Conservation (phyloP, 2,329 filamentous ascomycete species). For the Zalaria sp. region DNA sequence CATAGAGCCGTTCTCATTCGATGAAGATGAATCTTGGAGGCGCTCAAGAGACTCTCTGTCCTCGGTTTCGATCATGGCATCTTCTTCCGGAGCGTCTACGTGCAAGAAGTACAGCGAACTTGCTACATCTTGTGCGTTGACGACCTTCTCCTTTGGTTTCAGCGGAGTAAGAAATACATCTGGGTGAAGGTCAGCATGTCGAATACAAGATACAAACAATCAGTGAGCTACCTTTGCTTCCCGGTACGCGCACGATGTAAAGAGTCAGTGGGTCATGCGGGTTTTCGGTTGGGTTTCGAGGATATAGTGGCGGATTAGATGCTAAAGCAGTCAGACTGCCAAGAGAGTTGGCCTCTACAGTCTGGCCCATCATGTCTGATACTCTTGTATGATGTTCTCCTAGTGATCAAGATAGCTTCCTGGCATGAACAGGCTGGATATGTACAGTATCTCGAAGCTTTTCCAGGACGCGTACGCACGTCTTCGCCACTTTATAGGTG, state of each 20-base stretch:
- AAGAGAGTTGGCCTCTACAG: constrained; percentile 70
- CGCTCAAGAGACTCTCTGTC: not conserved
- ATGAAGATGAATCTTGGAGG: not conserved
- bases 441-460: too few species aligned
- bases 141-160: constrained; percentile 77
- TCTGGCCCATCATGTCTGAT: constrained; percentile 6
- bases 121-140: constrained; percentile 74
- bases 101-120: constrained; percentile 88
- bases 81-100: constrained; percentile 34
- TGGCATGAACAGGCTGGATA: too few species aligned
- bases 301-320: constrained; percentile 74
- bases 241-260: constrained; percentile 88
- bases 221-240: constrained; percentile 55
- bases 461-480: too few species aligned
- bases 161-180: constrained; percentile 87
- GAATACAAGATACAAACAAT: not conserved
- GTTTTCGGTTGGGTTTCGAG: constrained; percentile 57
- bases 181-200: constrained; percentile 21
- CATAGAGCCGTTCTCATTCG: not conserved
- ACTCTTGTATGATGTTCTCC: too few species aligned
- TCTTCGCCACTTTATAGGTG: too few species aligned
- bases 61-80: not conserved
- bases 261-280: constrained; percentile 60
- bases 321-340: constrained; percentile 68
- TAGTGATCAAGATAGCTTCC: too few species aligned